Conservation (phyloP, 257 asterid genomes). For the Solanum acaule region DNA sequence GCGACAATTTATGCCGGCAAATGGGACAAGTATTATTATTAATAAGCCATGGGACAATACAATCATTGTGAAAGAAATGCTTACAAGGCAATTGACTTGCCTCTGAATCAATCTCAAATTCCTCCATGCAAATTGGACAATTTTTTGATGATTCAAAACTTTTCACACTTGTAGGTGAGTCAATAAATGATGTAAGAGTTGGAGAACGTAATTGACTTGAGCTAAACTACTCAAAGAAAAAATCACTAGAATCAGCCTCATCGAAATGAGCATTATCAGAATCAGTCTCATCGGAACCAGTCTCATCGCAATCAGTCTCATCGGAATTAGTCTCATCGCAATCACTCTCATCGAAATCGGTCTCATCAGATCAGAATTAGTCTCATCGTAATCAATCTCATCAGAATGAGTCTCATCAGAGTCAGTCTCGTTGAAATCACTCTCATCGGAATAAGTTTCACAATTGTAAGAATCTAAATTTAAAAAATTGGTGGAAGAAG, state of each 20-base stretch:
- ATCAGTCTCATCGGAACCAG: no score
- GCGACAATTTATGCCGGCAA: constrained; percentile 34
- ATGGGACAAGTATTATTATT: constrained; percentile 44
- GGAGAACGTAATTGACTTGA: not conserved
- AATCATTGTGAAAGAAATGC: constrained; percentile 37
- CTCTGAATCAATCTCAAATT: constrained; percentile 13
- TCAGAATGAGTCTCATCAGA: not conserved
- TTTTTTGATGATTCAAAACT: no score
- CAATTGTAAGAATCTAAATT: no score
- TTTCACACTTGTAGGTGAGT: no score
- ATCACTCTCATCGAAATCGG: no score
- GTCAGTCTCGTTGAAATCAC: no score
- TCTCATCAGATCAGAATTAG: no score
- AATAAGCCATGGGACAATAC: constrained; percentile 41
- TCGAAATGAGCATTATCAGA: not conserved
- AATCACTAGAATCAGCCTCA: constrained; percentile 15
- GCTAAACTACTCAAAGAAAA: constrained; percentile 10
- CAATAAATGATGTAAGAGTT: no score
- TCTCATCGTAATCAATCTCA: no score
- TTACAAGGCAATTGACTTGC: constrained; percentile 32
- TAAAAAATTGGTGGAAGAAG: not conserved
- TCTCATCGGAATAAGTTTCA: no score
- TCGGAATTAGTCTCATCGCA: no score
- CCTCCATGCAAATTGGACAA: no score
- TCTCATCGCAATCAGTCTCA: not conserved